A percentile compares a stretch with the other conserved stretches of the same genome.
These are phyloP conservation scores for Chalaropsis thielavioides DNA, from an alignment of 2,329 filamentous ascomycete genomes.

Conservation along the genomic window DNA sequence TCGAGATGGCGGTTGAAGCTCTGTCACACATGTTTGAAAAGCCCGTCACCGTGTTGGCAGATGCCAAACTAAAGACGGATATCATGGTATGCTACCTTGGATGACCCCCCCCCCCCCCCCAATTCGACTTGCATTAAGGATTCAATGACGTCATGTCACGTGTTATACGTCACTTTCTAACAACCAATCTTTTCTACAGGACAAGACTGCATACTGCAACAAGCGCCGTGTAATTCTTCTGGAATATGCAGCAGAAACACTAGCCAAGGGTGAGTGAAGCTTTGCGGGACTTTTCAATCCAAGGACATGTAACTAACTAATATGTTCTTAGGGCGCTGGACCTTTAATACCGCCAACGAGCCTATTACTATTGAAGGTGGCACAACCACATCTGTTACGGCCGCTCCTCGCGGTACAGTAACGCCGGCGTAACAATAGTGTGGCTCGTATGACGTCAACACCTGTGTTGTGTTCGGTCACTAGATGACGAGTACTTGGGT, in stretches of 20 bases:
- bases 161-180: neutral
- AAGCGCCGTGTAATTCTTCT: slow-evolving; percentile 79
- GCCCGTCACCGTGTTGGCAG: slow-evolving; percentile 70
- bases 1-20: slow-evolving; percentile 93
- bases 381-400: slow-evolving; percentile 45
- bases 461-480: neutral
- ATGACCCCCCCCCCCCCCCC: neutral
- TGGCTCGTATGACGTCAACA: neutral
- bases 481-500: neutral
- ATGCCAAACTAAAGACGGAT: slow-evolving; percentile 85
- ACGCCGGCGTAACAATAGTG: neutral
- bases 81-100: slow-evolving; percentile 49
- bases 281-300: neutral
- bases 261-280: slow-evolving; percentile 55
- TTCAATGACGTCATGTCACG: slow-evolving; percentile 12
- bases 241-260: slow-evolving; percentile 82
- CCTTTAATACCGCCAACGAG: slow-evolving; percentile 15
- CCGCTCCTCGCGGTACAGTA: slow-evolving; percentile 70
- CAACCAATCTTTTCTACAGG: slow-evolving; percentile 24
- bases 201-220: slow-evolving; percentile 95
- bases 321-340: slow-evolving; percentile 14
- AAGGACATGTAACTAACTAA: neutral
- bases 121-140: neutral
- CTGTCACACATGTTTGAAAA: slow-evolving; percentile 99
- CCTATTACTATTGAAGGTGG: slow-evolving; percentile 11